Evolutionary conservation across 768 basidiomycete species (phyloP).

Genomic region (Jaapia argillacea): DNA sequence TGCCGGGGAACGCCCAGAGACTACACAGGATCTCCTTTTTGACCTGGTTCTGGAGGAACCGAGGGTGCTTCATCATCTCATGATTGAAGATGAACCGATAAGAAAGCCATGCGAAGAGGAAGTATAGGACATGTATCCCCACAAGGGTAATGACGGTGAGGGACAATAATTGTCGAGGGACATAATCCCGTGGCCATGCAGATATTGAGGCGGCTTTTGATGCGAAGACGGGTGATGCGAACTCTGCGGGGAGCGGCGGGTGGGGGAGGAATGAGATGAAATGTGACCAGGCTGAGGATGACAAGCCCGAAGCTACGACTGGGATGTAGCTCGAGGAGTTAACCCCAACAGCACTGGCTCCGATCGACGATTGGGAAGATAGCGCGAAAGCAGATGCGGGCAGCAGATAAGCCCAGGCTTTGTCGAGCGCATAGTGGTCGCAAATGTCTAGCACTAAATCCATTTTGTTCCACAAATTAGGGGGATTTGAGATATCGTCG

Average conservation of each 20-base stretch:
- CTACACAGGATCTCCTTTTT: slow-evolving; percentile 68
- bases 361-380: slow-evolving; percentile 7
- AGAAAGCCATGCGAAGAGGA: slow-evolving; percentile 76
- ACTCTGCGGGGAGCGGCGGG: slow-evolving; percentile 36
- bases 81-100: slow-evolving; percentile 88
- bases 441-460: slow-evolving; percentile 68
- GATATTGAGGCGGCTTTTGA: slow-evolving; percentile 35
- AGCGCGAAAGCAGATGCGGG: slow-evolving; percentile 33
- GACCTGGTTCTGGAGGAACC: slow-evolving; percentile 86
- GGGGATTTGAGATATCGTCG: not conserved
- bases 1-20: slow-evolving; percentile 69
- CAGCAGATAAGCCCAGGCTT: slow-evolving; percentile 63
- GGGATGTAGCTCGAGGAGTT: slow-evolving; percentile 14
- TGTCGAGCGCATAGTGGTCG: slow-evolving; percentile 72
- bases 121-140: slow-evolving; percentile 83
- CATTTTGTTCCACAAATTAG: slow-evolving; percentile 35
- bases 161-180: slow-evolving; percentile 71
- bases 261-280: slow-evolving; percentile 48
- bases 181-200: slow-evolving; percentile 79
- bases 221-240: slow-evolving; percentile 15
- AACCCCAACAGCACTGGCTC: no score
- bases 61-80: slow-evolving; percentile 91
- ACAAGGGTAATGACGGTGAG: slow-evolving; percentile 61
- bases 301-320: slow-evolving; percentile 22
- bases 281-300: slow-evolving; percentile 38